Evolutionary conservation across 139 green algal species (phyloP).

Genomic region (Protoeuglena noctilucae): DNA sequence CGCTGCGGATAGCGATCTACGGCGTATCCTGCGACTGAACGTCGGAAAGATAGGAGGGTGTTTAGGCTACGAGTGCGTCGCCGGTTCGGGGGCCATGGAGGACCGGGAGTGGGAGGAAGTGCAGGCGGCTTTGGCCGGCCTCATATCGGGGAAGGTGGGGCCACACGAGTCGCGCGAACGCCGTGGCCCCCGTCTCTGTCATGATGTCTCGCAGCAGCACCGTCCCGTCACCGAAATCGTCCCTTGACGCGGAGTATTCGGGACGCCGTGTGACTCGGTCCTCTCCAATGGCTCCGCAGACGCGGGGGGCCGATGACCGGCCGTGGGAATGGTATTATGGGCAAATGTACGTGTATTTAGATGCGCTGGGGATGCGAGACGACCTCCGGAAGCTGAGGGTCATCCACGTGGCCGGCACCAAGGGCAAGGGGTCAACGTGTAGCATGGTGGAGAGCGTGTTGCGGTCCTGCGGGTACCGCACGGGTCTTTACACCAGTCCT

Average conservation of each 20-base stretch:
- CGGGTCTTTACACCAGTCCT: conserved; percentile 73
- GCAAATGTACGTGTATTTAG: neutral
- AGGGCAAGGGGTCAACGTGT: conserved; percentile 62
- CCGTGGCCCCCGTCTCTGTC: conserved; percentile 16
- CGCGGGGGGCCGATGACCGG: neutral
- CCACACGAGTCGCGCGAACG: conserved; percentile 35
- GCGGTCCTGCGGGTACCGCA: conserved; percentile 49
- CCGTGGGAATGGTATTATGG: neutral
- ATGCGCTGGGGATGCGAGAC: conserved; percentile 43
- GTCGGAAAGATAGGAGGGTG: too few species aligned
- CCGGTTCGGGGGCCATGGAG: too few species aligned
- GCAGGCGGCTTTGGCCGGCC: conserved; percentile 23
- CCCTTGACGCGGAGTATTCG: neutral
- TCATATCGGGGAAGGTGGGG: conserved; percentile 43
- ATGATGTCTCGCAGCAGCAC: neutral
- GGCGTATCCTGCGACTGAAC: too few species aligned
- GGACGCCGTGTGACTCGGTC: neutral
- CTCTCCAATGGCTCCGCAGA: neutral
- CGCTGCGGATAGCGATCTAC: too few species aligned
- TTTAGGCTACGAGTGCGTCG: too few species aligned
- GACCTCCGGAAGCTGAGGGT: conserved; percentile 43
- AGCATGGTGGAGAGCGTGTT: conserved; percentile 72
- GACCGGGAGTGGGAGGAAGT: conserved; percentile 31
- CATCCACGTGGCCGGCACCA: conserved; percentile 32
- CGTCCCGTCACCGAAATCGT: neutral